phyloP scores from a whole-genome alignment of 2,329 filamentous ascomycete genomes.

The Chalara sp. region DNA sequence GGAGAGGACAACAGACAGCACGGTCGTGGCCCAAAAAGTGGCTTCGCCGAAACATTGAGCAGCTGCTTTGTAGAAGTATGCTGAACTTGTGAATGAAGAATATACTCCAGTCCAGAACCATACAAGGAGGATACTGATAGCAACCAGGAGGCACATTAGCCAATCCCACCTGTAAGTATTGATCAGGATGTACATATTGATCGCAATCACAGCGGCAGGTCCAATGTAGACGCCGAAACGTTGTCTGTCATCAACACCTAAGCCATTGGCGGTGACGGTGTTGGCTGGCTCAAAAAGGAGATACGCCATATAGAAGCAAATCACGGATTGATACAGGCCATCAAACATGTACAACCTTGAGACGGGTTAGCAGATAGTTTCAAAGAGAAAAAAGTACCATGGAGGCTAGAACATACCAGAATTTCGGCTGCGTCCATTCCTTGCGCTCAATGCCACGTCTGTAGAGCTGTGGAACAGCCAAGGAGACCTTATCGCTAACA shows the following conservation, averaged over 20 bases:
- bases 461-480: slow-evolving; percentile 93
- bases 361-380: slow-evolving; percentile 26
- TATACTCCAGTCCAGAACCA: slow-evolving; percentile 97
- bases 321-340: slow-evolving; percentile 88
- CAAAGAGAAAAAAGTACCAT: background rate
- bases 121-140: slow-evolving; percentile 76
- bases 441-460: slow-evolving; percentile 89
- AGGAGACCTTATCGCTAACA: slow-evolving; percentile 85
- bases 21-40: slow-evolving; percentile 79
- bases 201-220: slow-evolving; percentile 75
- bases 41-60: slow-evolving; percentile 73
- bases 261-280: slow-evolving; percentile 65
- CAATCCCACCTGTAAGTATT: slow-evolving; percentile 99
- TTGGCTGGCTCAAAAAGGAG: slow-evolving; percentile 64
- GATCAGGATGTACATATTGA: slow-evolving; percentile 91
- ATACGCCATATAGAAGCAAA: slow-evolving; percentile 91
- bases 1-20: slow-evolving; percentile 74
- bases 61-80: slow-evolving; percentile 72
- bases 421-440: slow-evolving; percentile 94
- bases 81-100: slow-evolving; percentile 40
- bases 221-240: slow-evolving; percentile 85
- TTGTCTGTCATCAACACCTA: slow-evolving; percentile 70
- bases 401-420: slow-evolving; percentile 63
- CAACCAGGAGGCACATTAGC: slow-evolving; percentile 79
- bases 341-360: slow-evolving; percentile 86